phyloP scores from a whole-genome alignment of 495 filamentous ascomycete genomes.

The Neurospora sp. region DNA sequence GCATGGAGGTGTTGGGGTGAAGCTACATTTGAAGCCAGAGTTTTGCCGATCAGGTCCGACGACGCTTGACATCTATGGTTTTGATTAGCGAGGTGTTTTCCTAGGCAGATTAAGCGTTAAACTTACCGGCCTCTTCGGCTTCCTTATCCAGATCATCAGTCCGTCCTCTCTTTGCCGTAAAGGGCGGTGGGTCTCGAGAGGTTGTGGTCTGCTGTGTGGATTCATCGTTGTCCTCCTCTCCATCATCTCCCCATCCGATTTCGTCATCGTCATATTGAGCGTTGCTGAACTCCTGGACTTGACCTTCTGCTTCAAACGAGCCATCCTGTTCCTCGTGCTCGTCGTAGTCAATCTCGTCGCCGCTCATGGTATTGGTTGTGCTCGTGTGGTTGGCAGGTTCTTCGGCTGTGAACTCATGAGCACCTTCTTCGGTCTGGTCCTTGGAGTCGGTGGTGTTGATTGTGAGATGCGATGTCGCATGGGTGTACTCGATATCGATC shows the following conservation, averaged over 20 bases:
- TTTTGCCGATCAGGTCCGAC: slow-evolving; percentile 31
- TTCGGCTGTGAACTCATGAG: not conserved
- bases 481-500: not conserved
- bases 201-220: slow-evolving; percentile 1
- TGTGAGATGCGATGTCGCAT: slow-evolving; percentile 1
- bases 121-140: slow-evolving; percentile 33
- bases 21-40: not conserved
- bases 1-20: not conserved
- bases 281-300: slow-evolving; percentile 3
- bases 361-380: slow-evolving; percentile 31
- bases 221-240: slow-evolving; percentile 17
- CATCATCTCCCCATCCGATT: slow-evolving; percentile 38
- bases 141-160: slow-evolving; percentile 22
- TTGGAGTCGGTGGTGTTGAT: slow-evolving; percentile 6
- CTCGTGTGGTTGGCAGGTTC: slow-evolving; percentile 23
- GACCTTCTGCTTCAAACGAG: slow-evolving; percentile 3
- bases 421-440: not conserved
- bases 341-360: slow-evolving; percentile 41
- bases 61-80: slow-evolving; percentile 38
- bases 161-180: slow-evolving; percentile 19
- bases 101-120: not conserved
- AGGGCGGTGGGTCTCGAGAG: slow-evolving; percentile 4
- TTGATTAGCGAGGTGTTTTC: slow-evolving; percentile 16
- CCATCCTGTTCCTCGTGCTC: slow-evolving; percentile 23
- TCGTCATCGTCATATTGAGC: slow-evolving; percentile 22